These are phyloP conservation scores for Malus hybrid DNA, from an alignment of 331 rosid species.

Conservation along the genomic window DNA sequence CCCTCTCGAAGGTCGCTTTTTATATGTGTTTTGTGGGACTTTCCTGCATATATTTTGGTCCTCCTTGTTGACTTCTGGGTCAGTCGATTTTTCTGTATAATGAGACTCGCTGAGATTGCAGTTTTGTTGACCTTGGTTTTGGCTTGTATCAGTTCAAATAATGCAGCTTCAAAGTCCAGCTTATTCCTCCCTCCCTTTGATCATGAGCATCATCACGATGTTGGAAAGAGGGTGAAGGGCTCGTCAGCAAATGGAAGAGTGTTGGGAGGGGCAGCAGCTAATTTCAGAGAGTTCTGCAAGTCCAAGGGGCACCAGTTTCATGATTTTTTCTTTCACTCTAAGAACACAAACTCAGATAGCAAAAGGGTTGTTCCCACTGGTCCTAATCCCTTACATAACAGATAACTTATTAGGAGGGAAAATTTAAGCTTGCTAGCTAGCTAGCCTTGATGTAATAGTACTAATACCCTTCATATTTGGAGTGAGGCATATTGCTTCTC, in stretches of 20 bases:
- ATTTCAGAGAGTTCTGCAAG: slow-evolving; percentile 19
- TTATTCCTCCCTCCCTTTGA: neutral
- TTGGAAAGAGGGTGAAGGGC: neutral
- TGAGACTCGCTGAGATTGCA: neutral
- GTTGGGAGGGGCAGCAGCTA: neutral
- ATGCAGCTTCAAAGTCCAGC: slow-evolving; percentile 2
- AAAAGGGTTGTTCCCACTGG: slow-evolving; percentile 70
- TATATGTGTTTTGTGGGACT: neutral
- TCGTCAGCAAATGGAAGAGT: neutral
- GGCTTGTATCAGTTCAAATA: neutral
- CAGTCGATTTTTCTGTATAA: neutral
- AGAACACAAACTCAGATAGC: slow-evolving; percentile 27
- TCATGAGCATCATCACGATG: neutral
- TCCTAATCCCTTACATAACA: slow-evolving; percentile 77
- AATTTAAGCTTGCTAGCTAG: neutral
- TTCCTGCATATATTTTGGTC: neutral
- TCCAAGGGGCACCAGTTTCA: slow-evolving; percentile 16
- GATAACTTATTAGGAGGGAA: slow-evolving; percentile 14
- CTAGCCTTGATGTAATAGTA: slow-evolving; percentile 4
- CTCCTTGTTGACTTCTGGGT: neutral
- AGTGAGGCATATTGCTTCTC: neutral
- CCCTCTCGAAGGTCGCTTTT: neutral
- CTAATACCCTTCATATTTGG: neutral
- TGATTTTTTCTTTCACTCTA: slow-evolving; percentile 24
- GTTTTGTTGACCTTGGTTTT: neutral